Evolutionary conservation across 108 stramenopile species (phyloP).

Genomic region (Fragilariopsis cylindrus): DNA sequence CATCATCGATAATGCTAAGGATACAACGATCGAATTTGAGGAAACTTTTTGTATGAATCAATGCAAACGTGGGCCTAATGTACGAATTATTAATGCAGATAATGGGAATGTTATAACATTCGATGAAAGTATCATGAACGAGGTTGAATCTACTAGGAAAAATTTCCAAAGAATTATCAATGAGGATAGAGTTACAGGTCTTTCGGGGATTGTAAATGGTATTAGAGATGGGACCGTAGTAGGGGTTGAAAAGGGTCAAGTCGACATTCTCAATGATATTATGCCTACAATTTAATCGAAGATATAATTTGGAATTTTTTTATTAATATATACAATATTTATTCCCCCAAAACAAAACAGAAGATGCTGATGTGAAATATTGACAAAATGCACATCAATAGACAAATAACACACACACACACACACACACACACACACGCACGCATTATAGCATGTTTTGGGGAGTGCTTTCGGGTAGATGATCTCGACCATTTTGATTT

Average conservation of each 20-base stretch:
- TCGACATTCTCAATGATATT: constrained; percentile 3
- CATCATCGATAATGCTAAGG: background rate
- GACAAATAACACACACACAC: no score
- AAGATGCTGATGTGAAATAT: no score
- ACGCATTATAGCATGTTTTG: no score
- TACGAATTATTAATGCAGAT: constrained; percentile 9
- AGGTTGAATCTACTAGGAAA: background rate
- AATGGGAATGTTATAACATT: constrained; percentile 6
- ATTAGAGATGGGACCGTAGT: background rate
- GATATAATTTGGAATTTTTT: no score
- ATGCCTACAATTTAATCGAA: background rate
- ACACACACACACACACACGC: no score
- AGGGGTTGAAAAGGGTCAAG: constrained; percentile 1
- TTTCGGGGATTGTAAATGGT: constrained; percentile 6
- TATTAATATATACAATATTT: no score
- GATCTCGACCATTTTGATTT: no score
- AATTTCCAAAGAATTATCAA: background rate
- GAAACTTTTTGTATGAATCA: constrained; percentile 12
- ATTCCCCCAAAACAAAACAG: no score
- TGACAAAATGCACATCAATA: no score
- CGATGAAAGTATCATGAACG: background rate
- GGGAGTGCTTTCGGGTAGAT: no score
- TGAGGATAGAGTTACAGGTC: background rate
- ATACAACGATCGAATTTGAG: background rate
- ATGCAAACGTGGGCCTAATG: constrained; percentile 3